Base-by-base conservation (phyloP, 805 yeast species). In the Hagleromyces aurorensis region DNA sequence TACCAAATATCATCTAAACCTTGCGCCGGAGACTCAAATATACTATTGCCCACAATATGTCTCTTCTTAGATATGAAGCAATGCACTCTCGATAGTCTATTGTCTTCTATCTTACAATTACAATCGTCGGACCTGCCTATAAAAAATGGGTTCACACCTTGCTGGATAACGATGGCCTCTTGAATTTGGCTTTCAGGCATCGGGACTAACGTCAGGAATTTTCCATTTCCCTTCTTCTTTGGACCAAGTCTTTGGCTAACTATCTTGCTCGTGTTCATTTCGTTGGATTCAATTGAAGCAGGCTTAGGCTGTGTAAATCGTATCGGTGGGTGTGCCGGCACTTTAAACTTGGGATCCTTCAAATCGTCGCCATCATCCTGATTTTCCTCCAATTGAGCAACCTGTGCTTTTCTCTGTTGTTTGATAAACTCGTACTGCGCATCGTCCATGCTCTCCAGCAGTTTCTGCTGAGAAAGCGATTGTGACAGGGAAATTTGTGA, bases 41-140 rank as follows among this genome's bases (percentile, higher is more conserved):
- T 65, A 18, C 74, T 64, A 17, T 64, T 61, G 9, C 69, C 68
- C 3, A 73, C 69, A 0, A 75, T 75, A 47, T 78, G 84, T 34
- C 85, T 63, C 36, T 74, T 69, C 45, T 73, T 73, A 32, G 65
- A 45, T 9, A 89, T 62, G 17, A 75, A 59, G 53, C 96, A 86
- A 55, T 91, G 97, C 1, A 78, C 65, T 40, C 85, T 82, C 2
- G 96, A 87, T 44, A 89, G 69, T 25, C 96, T 59, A 43, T 69
- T 79, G 42, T 87, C 96, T 18, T 69, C 61, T 11, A 83, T 70
- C 23, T 62, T 63, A 19, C 72, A 67, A 48, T 81, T 75, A 36
- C 82, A 70, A 3, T 66, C 70, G 13, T 66, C 71, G 13, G 71
- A 69, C 19, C 97, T 63, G 1, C 98, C 97, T 32, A 89, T 68